These are phyloP conservation scores for Piper longum DNA, from an alignment of 164 flowering plant genomes.

Conservation along the genomic window DNA sequence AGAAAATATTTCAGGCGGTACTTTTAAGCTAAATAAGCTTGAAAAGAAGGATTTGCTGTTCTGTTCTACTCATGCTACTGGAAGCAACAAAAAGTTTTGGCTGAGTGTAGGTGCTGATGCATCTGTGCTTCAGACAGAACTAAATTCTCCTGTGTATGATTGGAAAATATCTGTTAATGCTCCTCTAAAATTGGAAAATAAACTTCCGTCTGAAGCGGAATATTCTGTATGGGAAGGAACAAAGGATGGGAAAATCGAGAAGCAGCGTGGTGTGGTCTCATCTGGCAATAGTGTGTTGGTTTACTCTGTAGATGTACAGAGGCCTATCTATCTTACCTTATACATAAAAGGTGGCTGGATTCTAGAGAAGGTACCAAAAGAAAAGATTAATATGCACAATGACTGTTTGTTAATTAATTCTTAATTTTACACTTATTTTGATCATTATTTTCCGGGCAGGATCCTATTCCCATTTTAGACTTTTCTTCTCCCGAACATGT, in stretches of 20 bases:
- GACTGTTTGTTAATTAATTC: not conserved
- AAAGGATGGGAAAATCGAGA: conserved; percentile 55
- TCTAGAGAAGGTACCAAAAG: conserved; percentile 61
- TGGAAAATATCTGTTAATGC: conserved; percentile 88
- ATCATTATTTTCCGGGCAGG: conserved; percentile 31
- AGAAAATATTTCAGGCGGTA: conserved; percentile 19
- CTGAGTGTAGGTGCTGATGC: conserved; percentile 84
- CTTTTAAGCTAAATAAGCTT: conserved; percentile 56
- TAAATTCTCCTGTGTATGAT: conserved; percentile 88
- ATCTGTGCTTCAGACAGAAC: conserved; percentile 73
- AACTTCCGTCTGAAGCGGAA: conserved; percentile 85
- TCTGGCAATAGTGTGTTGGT: conserved; percentile 54
- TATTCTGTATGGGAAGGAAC: conserved; percentile 75
- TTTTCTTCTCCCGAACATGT: conserved; percentile 42
- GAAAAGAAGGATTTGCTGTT: conserved; percentile 85
- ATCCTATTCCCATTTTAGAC: conserved; percentile 63
- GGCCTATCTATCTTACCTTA: conserved; percentile 57
- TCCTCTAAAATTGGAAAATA: conserved; percentile 80
- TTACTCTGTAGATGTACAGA: conserved; percentile 74
- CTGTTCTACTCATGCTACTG: conserved; percentile 31
- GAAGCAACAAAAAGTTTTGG: conserved; percentile 48
- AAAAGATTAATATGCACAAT: not conserved
- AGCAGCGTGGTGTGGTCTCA: conserved; percentile 52
- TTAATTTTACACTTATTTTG: not conserved
- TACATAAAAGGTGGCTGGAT: conserved; percentile 84